Percentiles rank a stretch among this genome's conserved stretches.
phyloP scores from a whole-genome alignment of 108 stramenopile genomes.

The Nitzschia putrida region DNA sequence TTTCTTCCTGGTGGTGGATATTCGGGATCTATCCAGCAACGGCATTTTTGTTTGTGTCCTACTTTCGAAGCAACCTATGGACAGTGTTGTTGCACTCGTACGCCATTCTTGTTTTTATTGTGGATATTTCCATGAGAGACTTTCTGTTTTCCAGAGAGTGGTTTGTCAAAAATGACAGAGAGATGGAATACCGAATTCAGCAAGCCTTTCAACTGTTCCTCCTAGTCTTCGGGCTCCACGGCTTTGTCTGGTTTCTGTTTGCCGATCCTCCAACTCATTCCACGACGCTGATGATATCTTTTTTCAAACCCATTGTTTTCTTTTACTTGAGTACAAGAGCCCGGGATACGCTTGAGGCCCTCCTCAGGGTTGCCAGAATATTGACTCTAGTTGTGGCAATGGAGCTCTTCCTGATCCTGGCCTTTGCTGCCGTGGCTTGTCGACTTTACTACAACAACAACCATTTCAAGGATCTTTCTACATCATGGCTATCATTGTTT shows the following conservation, averaged over 20 bases:
- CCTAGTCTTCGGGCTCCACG: conserved; percentile 24
- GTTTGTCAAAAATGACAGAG: not conserved
- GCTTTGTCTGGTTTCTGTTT: conserved; percentile 6
- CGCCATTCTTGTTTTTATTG: conserved; percentile 11
- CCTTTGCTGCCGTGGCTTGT: conserved; percentile 56
- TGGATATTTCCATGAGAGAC: conserved; percentile 24
- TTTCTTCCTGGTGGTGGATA: conserved; percentile 13
- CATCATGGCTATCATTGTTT: conserved; percentile 44
- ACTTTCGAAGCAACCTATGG: conserved; percentile 1
- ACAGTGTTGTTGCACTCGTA: conserved; percentile 15
- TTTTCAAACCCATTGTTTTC: conserved; percentile 53
- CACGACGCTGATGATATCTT: conserved; percentile 21
- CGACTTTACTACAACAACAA: conserved; percentile 41
- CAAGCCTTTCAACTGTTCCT: conserved; percentile 19
- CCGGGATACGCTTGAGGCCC: conserved; percentile 51
- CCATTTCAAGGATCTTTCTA: conserved; percentile 20
- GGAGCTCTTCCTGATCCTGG: conserved; percentile 49
- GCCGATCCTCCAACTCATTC: conserved; percentile 12
- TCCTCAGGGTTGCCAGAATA: conserved; percentile 35
- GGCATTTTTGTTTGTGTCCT: conserved; percentile 31
- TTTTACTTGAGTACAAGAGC: conserved; percentile 46
- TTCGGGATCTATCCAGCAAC: conserved; percentile 24
- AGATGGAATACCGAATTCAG: conserved; percentile 15
- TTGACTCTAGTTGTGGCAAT: conserved; percentile 48
- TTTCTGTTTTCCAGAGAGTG: not conserved